A percentile compares a stretch with the other conserved stretches of the same genome.
Conservation (phyloP, 371 early-diverging fungal species). For the Mortierella sp. region DNA sequence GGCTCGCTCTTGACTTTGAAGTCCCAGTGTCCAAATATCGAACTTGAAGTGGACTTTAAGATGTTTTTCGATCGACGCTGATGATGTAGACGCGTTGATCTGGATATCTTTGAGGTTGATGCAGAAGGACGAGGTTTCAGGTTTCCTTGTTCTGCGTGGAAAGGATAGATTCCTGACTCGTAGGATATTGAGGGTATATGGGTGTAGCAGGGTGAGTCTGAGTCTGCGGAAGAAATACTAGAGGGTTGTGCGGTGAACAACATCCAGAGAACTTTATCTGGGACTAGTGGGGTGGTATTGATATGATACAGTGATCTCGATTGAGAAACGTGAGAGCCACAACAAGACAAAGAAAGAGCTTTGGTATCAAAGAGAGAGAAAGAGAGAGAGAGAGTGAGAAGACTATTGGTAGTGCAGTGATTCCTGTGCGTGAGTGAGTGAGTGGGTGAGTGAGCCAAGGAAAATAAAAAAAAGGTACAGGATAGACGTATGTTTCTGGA, state of each 20-base stretch:
- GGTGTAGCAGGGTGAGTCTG: neutral
- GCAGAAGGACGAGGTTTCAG: neutral
- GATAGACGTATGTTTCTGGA: neutral
- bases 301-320: neutral
- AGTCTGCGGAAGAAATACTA: slow-evolving; percentile 3
- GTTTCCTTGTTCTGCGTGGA: neutral
- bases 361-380: neutral
- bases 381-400: too few species aligned
- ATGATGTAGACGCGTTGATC: slow-evolving; percentile 19
- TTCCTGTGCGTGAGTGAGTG: neutral
- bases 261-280: slow-evolving; percentile 10
- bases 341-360: neutral
- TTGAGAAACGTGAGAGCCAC: neutral
- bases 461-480: slow-evolving; percentile 1
- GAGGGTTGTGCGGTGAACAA: slow-evolving; percentile 23
- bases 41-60: slow-evolving; percentile 4
- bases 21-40: slow-evolving; percentile 25
- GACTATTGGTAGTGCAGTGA: too few species aligned
- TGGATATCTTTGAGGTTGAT: slow-evolving; percentile 1
- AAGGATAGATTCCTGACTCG: neutral
- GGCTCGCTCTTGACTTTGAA: slow-evolving; percentile 15
- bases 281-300: neutral
- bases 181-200: slow-evolving; percentile 1
- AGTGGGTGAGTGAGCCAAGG: neutral
- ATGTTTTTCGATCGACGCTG: slow-evolving; percentile 22